Base-by-base conservation (phyloP, 257 asterid genomes). In the Henckelia pumila region DNA sequence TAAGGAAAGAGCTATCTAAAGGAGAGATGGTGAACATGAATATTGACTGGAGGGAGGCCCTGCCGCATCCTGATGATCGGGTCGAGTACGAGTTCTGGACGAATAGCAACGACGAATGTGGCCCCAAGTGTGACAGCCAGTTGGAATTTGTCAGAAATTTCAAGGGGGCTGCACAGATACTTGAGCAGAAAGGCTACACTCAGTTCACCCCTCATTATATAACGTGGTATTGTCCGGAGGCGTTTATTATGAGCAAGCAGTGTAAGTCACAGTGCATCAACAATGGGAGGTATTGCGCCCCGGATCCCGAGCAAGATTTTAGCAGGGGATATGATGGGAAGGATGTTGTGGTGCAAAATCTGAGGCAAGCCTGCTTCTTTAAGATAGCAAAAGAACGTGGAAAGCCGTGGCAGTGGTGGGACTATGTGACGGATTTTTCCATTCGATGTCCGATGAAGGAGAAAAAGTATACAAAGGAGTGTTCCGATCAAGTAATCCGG, bases 41-140 rank as follows among this genome's bases (percentile, higher is more conserved):
- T 74, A 95, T 92, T 75, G 98, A 92, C 74, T 92, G 98, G 98
- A 83, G 89, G 72, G 98, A 92, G 82, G 86, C 96, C 70, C 96
- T 92, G 70, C 98, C 98, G 0, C 96, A 92, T 78, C 98, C 98
- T 22, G 98, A 92, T 72, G 98, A 92, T 65, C 84, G 98, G 64
- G 96, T 92, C 47, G 96, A 92, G 77, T 92, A 87, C 0, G 98
- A 92, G 79, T 84, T 92, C 62, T 92, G 98, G 98, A 89, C 96
- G 1, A 92, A 92, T 72, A 89, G 96, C 67, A 92, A 92, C 37
- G 96, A 89, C 19, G 98, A 92, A 75, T 89, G 96, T 37, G 98
- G 98, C 0, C 83, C 92, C 71, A 92, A 92, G 76, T 92, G 96
- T 59, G 95, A 89, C 16, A 87, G 92, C 80, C 95, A 89, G 87